A percentile compares a stretch with the other conserved stretches of the same genome.
Evolutionary conservation across 768 basidiomycete species (phyloP).

Genomic region (Pulveroboletus ravenelii): DNA sequence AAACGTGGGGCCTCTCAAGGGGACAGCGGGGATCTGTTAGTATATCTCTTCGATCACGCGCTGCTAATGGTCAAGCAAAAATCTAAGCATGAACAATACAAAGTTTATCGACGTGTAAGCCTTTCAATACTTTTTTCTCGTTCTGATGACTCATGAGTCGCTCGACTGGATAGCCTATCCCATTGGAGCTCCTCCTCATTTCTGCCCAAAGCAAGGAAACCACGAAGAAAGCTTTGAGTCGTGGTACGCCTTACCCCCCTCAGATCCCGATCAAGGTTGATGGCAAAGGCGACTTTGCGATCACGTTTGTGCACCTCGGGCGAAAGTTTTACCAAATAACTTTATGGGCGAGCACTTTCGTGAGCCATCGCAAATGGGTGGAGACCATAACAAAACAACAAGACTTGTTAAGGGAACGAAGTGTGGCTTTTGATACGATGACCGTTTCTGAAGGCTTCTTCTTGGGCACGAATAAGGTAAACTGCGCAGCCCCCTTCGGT

Average conservation of each 20-base stretch:
- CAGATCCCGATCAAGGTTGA: slow-evolving; percentile 49
- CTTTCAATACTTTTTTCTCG: neutral
- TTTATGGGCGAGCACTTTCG: slow-evolving; percentile 82
- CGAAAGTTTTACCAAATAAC: slow-evolving; percentile 89
- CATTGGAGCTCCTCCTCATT: slow-evolving; percentile 85
- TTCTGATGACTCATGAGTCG: slow-evolving; percentile 4
- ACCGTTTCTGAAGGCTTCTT: slow-evolving; percentile 89
- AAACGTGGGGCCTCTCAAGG: slow-evolving; percentile 68
- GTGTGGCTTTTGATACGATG: slow-evolving; percentile 79
- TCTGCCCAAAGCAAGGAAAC: slow-evolving; percentile 53
- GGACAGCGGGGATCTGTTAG: slow-evolving; percentile 84
- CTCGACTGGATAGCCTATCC: slow-evolving; percentile 68
- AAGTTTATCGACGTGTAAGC: slow-evolving; percentile 88
- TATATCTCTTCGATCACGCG: slow-evolving; percentile 96
- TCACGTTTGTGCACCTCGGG: slow-evolving; percentile 93
- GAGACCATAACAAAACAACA: slow-evolving; percentile 91
- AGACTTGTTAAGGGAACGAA: slow-evolving; percentile 75
- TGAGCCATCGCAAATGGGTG: slow-evolving; percentile 90
- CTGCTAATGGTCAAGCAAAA: slow-evolving; percentile 93
- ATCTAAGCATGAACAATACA: slow-evolving; percentile 86
- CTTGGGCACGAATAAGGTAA: slow-evolving; percentile 77
- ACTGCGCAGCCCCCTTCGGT: slow-evolving; percentile 87
- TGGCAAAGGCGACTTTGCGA: slow-evolving; percentile 81
- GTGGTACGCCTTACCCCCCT: slow-evolving; percentile 39
- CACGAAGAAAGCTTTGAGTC: slow-evolving; percentile 39